These are phyloP conservation scores for Anethum foeniculum DNA, from an alignment of 140 eudicot species.

Conservation along the genomic window DNA sequence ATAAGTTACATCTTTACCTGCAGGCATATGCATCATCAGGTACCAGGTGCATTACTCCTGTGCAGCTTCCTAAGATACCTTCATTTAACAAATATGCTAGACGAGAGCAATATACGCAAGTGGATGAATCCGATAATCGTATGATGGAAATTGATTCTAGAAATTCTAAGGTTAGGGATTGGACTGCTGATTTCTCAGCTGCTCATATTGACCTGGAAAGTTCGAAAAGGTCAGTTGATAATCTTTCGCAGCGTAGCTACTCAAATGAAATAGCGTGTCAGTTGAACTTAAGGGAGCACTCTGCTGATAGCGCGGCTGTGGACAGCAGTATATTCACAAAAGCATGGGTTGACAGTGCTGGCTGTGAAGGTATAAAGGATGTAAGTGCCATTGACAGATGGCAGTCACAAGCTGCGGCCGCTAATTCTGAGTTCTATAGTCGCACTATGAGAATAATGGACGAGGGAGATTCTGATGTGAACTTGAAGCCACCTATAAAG, in stretches of 20 bases:
- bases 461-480: constrained; percentile 75
- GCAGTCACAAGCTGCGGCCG: constrained; percentile 98
- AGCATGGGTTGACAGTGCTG: constrained; percentile 98
- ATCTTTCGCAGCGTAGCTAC: constrained; percentile 62
- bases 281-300: constrained; percentile 58
- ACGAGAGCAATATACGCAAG: constrained; percentile 68
- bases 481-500: constrained; percentile 25
- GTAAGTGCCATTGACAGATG: constrained; percentile 88
- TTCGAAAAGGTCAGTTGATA: constrained; percentile 56
- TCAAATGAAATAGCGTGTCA: constrained; percentile 66
- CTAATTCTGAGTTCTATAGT: constrained; percentile 57
- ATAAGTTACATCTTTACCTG: not conserved
- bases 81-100: constrained; percentile 89
- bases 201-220: constrained; percentile 52
- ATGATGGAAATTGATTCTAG: constrained; percentile 86
- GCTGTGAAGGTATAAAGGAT: constrained; percentile 76
- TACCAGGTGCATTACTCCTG: constrained; percentile 40
- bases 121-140: constrained; percentile 81
- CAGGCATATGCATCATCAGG: constrained; percentile 85
- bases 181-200: constrained; percentile 93
- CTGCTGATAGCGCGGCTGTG: constrained; percentile 71
- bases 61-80: constrained; percentile 88
- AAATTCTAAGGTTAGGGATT: constrained; percentile 89
- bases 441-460: constrained; percentile 45
- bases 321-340: constrained; percentile 76